Percentiles rank a stretch among this genome's conserved stretches.
Conservation (phyloP, 1,284 basidiomycete species). For the Fomitopsis palustris region DNA sequence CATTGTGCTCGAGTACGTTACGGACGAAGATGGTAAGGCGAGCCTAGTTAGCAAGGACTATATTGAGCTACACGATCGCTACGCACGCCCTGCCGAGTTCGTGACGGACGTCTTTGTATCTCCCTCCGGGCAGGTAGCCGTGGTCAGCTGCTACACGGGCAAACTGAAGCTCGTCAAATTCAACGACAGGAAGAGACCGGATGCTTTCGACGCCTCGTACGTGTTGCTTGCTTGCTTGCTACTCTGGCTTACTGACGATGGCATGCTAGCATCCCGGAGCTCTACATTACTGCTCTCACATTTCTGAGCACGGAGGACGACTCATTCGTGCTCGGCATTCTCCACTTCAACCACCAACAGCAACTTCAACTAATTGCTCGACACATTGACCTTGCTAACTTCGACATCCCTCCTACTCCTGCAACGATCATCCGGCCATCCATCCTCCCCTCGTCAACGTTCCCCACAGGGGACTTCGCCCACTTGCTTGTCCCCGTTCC, state of each 20-base stretch:
- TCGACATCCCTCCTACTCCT: slow-evolving; percentile 50
- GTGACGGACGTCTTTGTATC: slow-evolving; percentile 62
- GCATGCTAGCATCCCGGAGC: slow-evolving; percentile 76
- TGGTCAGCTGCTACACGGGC: slow-evolving; percentile 63
- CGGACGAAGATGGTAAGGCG: slow-evolving; percentile 32
- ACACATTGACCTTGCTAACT: slow-evolving; percentile 45
- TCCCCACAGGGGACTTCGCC: slow-evolving; percentile 32
- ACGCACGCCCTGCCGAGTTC: slow-evolving; percentile 59
- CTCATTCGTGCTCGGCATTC: slow-evolving; percentile 59
- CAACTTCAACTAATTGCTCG: slow-evolving; percentile 59
- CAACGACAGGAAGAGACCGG: slow-evolving; percentile 46
- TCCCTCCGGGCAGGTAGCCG: slow-evolving; percentile 54
- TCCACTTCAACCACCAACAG: slow-evolving; percentile 64
- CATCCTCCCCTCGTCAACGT: slow-evolving; percentile 28
- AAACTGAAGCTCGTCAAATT: slow-evolving; percentile 62
- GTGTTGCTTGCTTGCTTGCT: slow-evolving; percentile 21
- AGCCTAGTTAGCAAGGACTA: slow-evolving; percentile 39
- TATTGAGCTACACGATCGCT: slow-evolving; percentile 51
- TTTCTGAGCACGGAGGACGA: slow-evolving; percentile 50
- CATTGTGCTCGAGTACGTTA: slow-evolving; percentile 51
- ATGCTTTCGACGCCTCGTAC: slow-evolving; percentile 62
- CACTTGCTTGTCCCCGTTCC: slow-evolving; percentile 48
- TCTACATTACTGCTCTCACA: slow-evolving; percentile 68
- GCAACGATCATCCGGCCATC: slow-evolving; percentile 43
- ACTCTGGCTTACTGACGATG: too few species aligned